phyloP scores from a whole-genome alignment of 208 protist species.

The Balamuthia mandrillaris region DNA sequence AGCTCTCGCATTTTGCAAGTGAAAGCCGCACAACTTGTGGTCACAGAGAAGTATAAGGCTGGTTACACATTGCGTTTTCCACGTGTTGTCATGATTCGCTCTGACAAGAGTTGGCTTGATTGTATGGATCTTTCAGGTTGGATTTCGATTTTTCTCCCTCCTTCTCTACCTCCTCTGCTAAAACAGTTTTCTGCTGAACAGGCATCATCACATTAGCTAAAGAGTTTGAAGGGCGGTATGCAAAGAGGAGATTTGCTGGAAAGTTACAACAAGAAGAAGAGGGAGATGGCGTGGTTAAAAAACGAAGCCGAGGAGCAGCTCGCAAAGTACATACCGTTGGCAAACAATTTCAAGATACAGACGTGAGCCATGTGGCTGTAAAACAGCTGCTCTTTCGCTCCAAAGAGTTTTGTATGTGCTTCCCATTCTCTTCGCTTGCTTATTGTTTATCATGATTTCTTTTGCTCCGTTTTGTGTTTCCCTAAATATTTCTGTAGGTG shows the following conservation, averaged over 20 bases:
- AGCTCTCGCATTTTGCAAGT: conserved; percentile 55
- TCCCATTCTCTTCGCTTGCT: neutral
- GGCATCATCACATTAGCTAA: neutral
- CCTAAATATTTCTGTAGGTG: neutral
- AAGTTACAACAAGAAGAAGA: neutral
- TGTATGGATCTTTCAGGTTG: conserved; percentile 38
- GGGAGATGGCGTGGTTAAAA: neutral
- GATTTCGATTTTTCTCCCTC: neutral
- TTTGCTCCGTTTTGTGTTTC: neutral
- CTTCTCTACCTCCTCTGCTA: neutral
- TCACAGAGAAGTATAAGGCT: conserved; percentile 49
- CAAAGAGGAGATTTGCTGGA: conserved; percentile 20
- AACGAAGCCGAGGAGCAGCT: conserved; percentile 15
- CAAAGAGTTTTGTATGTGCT: conserved; percentile 49
- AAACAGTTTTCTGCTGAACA: neutral
- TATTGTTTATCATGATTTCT: neutral
- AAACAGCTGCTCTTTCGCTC: conserved; percentile 33
- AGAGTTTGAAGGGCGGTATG: conserved; percentile 50
- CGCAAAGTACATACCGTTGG: neutral
- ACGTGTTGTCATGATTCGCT: conserved; percentile 51
- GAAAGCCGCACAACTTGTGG: conserved; percentile 52
- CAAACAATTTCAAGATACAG: conserved; percentile 47
- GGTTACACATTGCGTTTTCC: conserved; percentile 58
- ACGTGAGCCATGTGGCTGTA: conserved; percentile 31
- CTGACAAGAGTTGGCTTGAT: conserved; percentile 54